These are phyloP conservation scores for Suhomyces xylopsoci DNA, from an alignment of 805 yeast species.

Conservation along the genomic window DNA sequence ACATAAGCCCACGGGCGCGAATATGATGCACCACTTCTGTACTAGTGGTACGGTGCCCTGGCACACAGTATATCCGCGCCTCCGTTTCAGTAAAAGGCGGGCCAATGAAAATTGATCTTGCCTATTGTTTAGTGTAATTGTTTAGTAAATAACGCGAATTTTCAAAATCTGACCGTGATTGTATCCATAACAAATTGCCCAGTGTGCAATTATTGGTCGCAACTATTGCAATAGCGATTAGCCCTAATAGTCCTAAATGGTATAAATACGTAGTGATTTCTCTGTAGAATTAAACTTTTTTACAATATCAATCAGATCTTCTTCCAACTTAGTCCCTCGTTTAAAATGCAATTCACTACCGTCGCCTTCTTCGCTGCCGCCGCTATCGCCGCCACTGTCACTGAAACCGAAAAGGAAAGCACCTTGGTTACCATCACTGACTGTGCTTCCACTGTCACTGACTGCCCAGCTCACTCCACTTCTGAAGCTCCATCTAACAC, in stretches of 20 bases:
- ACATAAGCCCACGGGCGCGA: not conserved
- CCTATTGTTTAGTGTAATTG: not conserved
- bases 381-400: slow-evolving; percentile 34
- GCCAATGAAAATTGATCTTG: not conserved
- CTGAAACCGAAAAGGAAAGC: slow-evolving; percentile 31
- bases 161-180: not conserved
- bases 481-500: slow-evolving; percentile 21
- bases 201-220: not conserved
- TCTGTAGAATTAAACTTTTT: not conserved
- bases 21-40: not conserved
- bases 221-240: not conserved
- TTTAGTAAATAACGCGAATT: not conserved
- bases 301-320: slow-evolving; percentile 10
- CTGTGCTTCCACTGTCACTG: slow-evolving; percentile 44
- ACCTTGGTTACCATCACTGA: slow-evolving; percentile 47
- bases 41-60: not conserved
- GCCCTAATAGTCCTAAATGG: not conserved
- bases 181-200: not conserved
- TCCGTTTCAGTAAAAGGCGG: not conserved
- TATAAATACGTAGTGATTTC: not conserved
- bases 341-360: slow-evolving; percentile 40
- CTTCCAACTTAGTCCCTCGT: slow-evolving; percentile 11
- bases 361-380: slow-evolving; percentile 34
- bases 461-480: slow-evolving; percentile 41
- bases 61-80: not conserved